Percentiles rank a stretch among this genome's conserved stretches.
Evolutionary conservation across 1,139 yeast genomes (phyloP).

Genomic region (Lipomyces yarrowii): DNA sequence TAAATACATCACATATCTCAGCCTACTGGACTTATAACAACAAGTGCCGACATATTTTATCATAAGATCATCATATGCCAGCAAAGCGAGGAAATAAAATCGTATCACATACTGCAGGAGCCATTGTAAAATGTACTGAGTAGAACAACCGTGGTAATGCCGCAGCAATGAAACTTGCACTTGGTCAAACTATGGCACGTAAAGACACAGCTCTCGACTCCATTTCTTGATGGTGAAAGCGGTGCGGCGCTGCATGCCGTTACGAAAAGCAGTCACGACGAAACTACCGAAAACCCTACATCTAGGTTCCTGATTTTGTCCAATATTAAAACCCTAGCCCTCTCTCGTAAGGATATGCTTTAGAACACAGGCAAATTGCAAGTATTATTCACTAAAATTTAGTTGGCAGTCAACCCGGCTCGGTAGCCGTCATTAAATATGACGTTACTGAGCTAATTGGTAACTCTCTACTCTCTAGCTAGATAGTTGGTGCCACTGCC

Average conservation of each 20-base stretch:
- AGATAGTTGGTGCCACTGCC: too few relatives aligned
- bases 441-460: too few relatives aligned
- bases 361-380: too few relatives aligned
- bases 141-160: not conserved
- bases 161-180: not conserved
- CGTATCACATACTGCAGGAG: conserved; percentile 14
- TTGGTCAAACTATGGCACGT: not conserved
- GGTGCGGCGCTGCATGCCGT: not conserved
- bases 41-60: conserved; percentile 36
- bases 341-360: too few relatives aligned
- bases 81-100: conserved; percentile 39
- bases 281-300: not conserved
- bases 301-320: too few relatives aligned
- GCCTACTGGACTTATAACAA: conserved; percentile 45
- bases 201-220: too few relatives aligned
- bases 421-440: too few relatives aligned
- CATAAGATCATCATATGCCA: conserved; percentile 34
- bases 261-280: not conserved
- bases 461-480: too few relatives aligned
- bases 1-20: conserved; percentile 43
- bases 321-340: too few relatives aligned
- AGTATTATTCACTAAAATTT: too few relatives aligned
- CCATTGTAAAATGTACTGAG: not conserved
- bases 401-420: too few relatives aligned
- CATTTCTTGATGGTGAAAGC: too few relatives aligned